phyloP scores from a whole-genome alignment of 345 rosid species.

The Eucalyptus decipiens region DNA sequence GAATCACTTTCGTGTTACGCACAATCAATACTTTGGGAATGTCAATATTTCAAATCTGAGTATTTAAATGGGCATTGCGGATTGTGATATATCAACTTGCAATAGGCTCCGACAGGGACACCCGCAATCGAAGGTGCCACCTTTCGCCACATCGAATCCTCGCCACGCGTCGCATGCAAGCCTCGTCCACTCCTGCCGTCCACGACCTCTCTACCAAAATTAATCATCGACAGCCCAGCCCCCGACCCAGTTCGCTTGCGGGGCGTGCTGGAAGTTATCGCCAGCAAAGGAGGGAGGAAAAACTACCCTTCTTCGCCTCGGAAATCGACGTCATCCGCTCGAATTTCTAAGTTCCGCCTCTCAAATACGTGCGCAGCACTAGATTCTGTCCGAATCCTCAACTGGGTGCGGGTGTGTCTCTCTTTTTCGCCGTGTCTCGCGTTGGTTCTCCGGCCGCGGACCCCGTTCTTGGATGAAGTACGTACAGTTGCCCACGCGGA shows the following conservation, averaged over 20 bases:
- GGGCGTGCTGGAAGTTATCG: neutral
- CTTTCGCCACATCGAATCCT: neutral
- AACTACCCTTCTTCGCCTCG: neutral
- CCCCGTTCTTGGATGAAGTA: neutral
- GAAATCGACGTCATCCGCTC: neutral
- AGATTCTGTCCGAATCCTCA: neutral
- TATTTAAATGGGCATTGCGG: neutral
- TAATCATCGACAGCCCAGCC: neutral
- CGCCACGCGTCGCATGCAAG: neutral
- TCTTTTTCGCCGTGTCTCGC: neutral
- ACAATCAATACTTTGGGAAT: neutral
- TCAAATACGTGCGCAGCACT: neutral
- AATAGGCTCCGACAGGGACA: neutral
- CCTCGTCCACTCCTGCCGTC: neutral
- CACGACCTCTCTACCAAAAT: neutral
- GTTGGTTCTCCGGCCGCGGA: neutral
- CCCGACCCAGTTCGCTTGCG: neutral
- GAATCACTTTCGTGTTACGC: neutral
- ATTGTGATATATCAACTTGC: fast-evolving
- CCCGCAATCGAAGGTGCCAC: neutral
- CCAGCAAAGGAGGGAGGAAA: fast-evolving
- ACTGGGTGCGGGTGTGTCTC: neutral
- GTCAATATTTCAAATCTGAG: neutral
- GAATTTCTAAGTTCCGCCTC: neutral
- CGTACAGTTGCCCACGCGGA: neutral